Evolutionary conservation across 2,329 filamentous ascomycete genomes (phyloP), one percentile per base, ranked within the genome.

Genomic region (Capronia americana): DNA sequence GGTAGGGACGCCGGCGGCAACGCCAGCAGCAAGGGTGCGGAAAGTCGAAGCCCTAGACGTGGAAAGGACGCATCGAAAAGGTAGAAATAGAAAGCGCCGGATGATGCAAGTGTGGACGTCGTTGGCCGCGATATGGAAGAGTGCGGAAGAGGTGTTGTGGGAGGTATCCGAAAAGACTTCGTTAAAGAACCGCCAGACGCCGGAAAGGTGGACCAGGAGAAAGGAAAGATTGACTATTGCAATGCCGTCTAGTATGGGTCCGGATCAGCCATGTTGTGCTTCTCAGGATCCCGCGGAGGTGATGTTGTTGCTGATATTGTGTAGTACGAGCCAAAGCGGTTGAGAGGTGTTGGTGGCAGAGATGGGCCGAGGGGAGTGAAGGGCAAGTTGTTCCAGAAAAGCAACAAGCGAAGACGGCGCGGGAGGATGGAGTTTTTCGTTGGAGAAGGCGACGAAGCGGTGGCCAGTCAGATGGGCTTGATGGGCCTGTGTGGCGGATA

Each of bases 111-210:
- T n/a, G 41, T 50, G 51, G 46, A 57, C 26, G 63, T 57, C 38
- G 64, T 56, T 28, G 41, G 46, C 59, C 53, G 34, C 32, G 34
- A 23, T 62, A 56, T 48, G 64, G 58, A 63, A 41, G 59, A 20
- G 48, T 62, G 53, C 58, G 54, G 58, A 58, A 65, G 28, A 46
- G 57, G 23, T 55, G 30, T 48, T 55, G 17, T 38, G 55, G 56
- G 50, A 59, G 28, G 30, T 44, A 46, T 63, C 34, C 56, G 60
- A 34, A 50, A 63, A 61, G 59, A 57, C 58, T 61, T 68, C 57
- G 58, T 65, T 28, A 63, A 61, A 58, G 56, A 59, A 61, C 59
- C 60, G 56, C 66, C 66, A 60, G 63, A 65, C 66, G 66, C 66
- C 66, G 61, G 46, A 48, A 44, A 63, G 53, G 57, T 46, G n/a